Evolutionary conservation across 1,139 yeast species (phyloP), one percentile per base, ranked within the genome.

Genomic region (Trichomonascaceae sp.): DNA sequence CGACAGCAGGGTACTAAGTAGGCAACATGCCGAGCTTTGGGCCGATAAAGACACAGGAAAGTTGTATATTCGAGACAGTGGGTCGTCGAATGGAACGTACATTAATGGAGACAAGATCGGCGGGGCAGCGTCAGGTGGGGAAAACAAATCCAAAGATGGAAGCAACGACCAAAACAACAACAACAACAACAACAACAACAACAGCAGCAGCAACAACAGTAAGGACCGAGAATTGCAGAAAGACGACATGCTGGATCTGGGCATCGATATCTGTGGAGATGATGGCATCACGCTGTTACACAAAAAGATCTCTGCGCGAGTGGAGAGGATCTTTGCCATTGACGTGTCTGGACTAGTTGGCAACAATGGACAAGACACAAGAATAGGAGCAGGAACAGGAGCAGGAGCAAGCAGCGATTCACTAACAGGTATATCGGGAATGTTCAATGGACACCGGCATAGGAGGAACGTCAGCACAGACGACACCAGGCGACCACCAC

Each of bases 31-130:
- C 0, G 89, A 82, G 46, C 62, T 89, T 42, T 82, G 74, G 64
- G 75, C 85, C 28, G 87, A 79, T 46, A 62, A 74, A n/a, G 60
- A 60, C 17, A 62, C 64, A 4, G 87, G 92, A 9, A 69, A 69
- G 39, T 67, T 89, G 25, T 82, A 71, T 69, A 69, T 89, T 28
- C 74, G 77, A 46, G 99, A 89, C 57, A 67, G 85, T 46, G 84
- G 85, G 35, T 79, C 93, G 5, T 81, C 95, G 15, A 89, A 89
- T 57, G 99, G 99, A 8, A 89, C 98, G 0, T 92, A 80, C 54
- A 72, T 89, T 33, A 89, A 89, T 54, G 82, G 76, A 29, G 64
- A 61, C 28, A 74, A 87, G 40, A 65, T 89, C 5, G 23, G 23
- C 23, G 23, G 23, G 9, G n/a, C n/a, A n/a, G n/a, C n/a, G n/a